Evolutionary conservation across 352 stramenopile genomes (phyloP), one percentile per base, ranked within the genome.

Genomic region (Phytophthora tentaculata): DNA sequence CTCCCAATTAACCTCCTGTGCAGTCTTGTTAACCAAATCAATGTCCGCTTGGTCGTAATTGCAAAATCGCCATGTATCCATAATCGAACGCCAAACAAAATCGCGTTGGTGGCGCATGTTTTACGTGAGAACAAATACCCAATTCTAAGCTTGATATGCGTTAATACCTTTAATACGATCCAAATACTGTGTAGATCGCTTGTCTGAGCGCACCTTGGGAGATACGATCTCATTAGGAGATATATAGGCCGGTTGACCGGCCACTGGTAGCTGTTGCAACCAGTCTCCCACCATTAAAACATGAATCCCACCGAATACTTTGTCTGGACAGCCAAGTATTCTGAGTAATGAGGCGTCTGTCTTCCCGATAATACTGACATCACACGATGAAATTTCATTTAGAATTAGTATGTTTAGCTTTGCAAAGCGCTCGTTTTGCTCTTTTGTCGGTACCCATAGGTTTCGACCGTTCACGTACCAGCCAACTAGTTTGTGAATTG

Each of bases 271-370:
- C 32, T 74, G 71, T 26, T 74, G 65, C 0, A 74, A 22, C 71
- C 71, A 78, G 29, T 74, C 71, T 50, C 71, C 71, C 6, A 65
- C 71, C 8, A 78, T 56, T 16, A 73, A 43, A 10, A 73, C 24
- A 29, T 77, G 61, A 24, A 74, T 28, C 16, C 71, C 61, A 45
- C 63, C 52, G 22, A 72, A 74, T 49, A 9, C 24, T 32, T 47
- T 50, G 23, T 57, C 32, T 7, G 49, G 48, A 3, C 16, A 20
- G 5, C 43, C 35, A 24, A 45, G 20, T 2, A 57, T 16, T 45
- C 19, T n/a, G 0, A 37, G 35, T 5, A 58, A n/a, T 4, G 58
- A 22, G 5, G 19, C 32, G 37, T 58, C 58, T 22, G 53, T 47
- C 24, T 35, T 58, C 17, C 58, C 58, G 10, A 65, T 17, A 17